Conservation (phyloP, 495 filamentous ascomycete species). For the Hyaloscypha hepaticicola region DNA sequence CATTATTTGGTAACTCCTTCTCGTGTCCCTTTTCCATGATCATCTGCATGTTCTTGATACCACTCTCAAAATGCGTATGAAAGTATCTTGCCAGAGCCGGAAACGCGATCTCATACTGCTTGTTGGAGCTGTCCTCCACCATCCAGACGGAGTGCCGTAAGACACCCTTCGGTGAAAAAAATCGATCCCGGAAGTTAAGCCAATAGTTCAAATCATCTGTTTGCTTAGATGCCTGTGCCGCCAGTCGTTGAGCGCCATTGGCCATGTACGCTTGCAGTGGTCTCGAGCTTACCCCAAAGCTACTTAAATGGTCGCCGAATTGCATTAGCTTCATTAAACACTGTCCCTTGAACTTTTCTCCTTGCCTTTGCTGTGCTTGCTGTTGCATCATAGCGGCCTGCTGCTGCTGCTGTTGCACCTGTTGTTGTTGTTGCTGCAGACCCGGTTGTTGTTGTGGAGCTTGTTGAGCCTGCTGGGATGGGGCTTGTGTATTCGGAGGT, state of each 20-base stretch:
- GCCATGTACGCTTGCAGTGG: slow-evolving; percentile 29
- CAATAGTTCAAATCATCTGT: slow-evolving; percentile 67
- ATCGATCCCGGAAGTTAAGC: slow-evolving; percentile 70
- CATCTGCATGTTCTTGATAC: slow-evolving; percentile 76
- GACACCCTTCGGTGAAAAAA: slow-evolving; percentile 70
- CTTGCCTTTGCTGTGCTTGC: slow-evolving; percentile 43
- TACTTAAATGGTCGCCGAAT: slow-evolving; percentile 70
- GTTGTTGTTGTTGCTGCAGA: slow-evolving; percentile 38
- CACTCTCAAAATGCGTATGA: slow-evolving; percentile 78
- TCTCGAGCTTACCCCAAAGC: slow-evolving; percentile 53
- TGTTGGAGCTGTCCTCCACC: slow-evolving; percentile 38
- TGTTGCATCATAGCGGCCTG: slow-evolving; percentile 48
- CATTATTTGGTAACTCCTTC: slow-evolving; percentile 54
- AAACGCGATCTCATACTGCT: slow-evolving; percentile 76
- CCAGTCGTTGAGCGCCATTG: slow-evolving; percentile 24
- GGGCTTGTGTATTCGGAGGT: slow-evolving; percentile 21
- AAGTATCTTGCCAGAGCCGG: slow-evolving; percentile 79
- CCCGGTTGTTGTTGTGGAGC: slow-evolving; percentile 46
- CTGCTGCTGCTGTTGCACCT: slow-evolving; percentile 38
- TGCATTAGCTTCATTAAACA: slow-evolving; percentile 62
- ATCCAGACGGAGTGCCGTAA: slow-evolving; percentile 63
- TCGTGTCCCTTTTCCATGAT: slow-evolving; percentile 63
- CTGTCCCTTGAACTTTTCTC: slow-evolving; percentile 52
- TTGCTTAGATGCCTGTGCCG: slow-evolving; percentile 50
- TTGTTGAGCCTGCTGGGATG: slow-evolving; percentile 36